Evolutionary conservation across 1,284 basidiomycete genomes (phyloP), one percentile per base, ranked within the genome.

Genomic region (Golubevia sp.): DNA sequence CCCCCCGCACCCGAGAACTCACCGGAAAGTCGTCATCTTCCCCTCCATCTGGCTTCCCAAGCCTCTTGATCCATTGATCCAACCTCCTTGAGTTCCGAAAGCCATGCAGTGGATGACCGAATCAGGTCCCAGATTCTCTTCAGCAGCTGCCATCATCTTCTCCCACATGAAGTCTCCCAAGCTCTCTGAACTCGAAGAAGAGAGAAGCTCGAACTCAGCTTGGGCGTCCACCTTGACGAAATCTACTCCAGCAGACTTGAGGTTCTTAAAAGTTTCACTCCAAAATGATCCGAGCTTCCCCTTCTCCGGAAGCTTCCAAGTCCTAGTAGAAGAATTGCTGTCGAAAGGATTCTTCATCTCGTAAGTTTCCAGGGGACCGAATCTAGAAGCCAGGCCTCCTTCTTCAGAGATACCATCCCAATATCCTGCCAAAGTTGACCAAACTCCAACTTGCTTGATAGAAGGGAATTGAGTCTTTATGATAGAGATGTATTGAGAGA

Each of bases 221-320:
- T 82, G 79, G n/a, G 77, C 76, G 53, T 84, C 80, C n/a, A 84
- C 66, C 57, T 82, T 82, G 68, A 83, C 73, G 56, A 76, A 83
- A 52, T 73, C 66, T 55, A 82, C 55, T 11, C 82, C 77, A 11
- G 74, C 68, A 1, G 65, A 38, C 5, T 66, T 64, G 24, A 84
- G 63, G 2, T 62, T 62, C 4, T 64, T 38, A 57, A 84, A 82
- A 24, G 79, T 76, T 24, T 68, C 64, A 18, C 50, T 52, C 71
- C 68, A 84, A 58, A 73, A 82, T 0, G 56, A 38, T 21, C 63
- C 60, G 27, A 74, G 59, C 20, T 71, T 68, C 24, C 66, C 56
- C 7, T 68, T 50, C 11, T 52, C 23, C 1, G 76, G 76, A 1
- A 77, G 57, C 51, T 50, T 62, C 25, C 56, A 67, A 1, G 64